Conservation (phyloP, 306 rosid species). For the Quercus ilex region DNA sequence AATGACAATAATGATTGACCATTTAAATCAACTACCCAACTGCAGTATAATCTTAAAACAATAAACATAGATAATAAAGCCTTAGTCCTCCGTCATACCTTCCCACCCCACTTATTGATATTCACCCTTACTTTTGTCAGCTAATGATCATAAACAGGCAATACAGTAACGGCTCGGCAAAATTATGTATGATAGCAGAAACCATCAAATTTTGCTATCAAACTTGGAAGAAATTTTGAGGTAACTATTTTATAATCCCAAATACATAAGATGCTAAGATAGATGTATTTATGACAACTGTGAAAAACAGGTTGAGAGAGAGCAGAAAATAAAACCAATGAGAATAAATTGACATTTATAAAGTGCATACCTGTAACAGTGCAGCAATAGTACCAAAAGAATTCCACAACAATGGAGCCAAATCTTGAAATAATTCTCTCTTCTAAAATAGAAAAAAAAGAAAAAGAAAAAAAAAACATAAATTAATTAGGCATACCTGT, state of each 20-base stretch:
- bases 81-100: background rate
- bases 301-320: background rate
- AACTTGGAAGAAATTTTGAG: background rate
- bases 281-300: background rate
- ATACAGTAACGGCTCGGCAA: too few relatives aligned
- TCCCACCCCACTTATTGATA: background rate
- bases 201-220: background rate
- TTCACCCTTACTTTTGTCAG: background rate
- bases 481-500: slow-evolving; percentile 21
- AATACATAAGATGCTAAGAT: background rate
- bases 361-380: slow-evolving; percentile 55
- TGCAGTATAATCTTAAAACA: background rate
- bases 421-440: slow-evolving; percentile 93
- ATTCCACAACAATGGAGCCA: slow-evolving; percentile 93
- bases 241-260: background rate
- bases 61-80: background rate
- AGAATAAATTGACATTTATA: slow-evolving; percentile 10
- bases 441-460: slow-evolving; percentile 46
- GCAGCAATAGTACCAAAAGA: slow-evolving; percentile 97
- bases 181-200: background rate
- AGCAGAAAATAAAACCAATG: background rate
- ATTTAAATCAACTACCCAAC: background rate
- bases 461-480: background rate
- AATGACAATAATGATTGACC: background rate
- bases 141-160: background rate